Evolutionary conservation across 345 rosid species (phyloP).

Genomic region (Lenwebbia sp.): DNA sequence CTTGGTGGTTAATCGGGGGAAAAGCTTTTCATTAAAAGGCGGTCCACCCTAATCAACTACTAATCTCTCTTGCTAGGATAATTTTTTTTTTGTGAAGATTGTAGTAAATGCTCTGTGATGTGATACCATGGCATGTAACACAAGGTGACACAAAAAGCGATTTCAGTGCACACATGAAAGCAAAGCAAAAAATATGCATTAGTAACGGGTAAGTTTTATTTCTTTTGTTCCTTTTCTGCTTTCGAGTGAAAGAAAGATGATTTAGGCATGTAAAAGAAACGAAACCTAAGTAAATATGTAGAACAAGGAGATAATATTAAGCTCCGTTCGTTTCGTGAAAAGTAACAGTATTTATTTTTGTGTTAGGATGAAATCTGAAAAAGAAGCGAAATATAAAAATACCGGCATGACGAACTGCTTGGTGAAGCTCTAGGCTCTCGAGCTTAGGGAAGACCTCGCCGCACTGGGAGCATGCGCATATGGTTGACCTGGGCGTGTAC

Average conservation of each 20-base stretch:
- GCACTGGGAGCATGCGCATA: conserved; percentile 74
- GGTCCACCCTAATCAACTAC: neutral
- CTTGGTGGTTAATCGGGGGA: neutral
- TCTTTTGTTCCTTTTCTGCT: neutral
- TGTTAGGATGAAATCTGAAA: too few relatives aligned
- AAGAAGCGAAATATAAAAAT: neutral
- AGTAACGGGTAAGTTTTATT: neutral
- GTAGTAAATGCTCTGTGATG: neutral
- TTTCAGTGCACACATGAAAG: neutral
- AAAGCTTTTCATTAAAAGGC: neutral
- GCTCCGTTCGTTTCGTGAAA: too few relatives aligned
- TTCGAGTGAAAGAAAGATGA: neutral
- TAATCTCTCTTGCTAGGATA: neutral
- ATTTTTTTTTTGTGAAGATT: too few relatives aligned
- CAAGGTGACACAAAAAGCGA: neutral
- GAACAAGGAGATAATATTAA: neutral
- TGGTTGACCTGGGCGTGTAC: conserved; percentile 43
- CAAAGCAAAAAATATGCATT: neutral
- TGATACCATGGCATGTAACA: neutral
- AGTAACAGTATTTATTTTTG: too few relatives aligned
- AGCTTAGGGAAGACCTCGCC: conserved; percentile 91
- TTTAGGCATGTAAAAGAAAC: neutral
- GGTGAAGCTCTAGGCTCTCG: conserved; percentile 96
- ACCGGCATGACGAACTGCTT: conserved; percentile 98
- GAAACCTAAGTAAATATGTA: neutral